These are phyloP conservation scores for Helminthosporium solani DNA, from an alignment of 2,329 filamentous ascomycete genomes.

Conservation along the genomic window DNA sequence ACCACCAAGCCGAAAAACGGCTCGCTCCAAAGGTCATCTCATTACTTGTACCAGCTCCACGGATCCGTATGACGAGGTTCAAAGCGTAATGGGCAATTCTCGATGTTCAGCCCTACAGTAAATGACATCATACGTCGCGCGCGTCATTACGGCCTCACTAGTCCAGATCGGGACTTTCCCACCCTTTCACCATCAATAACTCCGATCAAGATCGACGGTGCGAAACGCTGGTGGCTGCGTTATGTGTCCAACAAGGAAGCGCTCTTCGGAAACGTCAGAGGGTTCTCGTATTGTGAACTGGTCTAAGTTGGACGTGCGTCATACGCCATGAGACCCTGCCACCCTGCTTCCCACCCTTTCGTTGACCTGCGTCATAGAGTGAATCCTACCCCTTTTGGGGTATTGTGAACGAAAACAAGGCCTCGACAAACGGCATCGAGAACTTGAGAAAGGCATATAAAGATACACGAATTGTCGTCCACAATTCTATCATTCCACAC, in stretches of 20 bases:
- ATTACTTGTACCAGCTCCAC: not conserved
- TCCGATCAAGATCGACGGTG: not conserved
- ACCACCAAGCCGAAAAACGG: not conserved
- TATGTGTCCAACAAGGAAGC: not conserved
- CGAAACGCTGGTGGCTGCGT: not conserved
- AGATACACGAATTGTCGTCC: not conserved
- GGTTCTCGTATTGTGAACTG: not conserved
- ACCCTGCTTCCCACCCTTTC: too few species aligned
- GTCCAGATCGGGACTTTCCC: not conserved
- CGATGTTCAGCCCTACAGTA: not conserved
- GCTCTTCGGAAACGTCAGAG: not conserved
- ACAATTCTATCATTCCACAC: not conserved
- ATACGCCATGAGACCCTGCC: not conserved
- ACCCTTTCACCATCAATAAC: not conserved
- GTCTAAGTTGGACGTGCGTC: not conserved
- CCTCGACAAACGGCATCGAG: not conserved
- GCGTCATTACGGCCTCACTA: not conserved
- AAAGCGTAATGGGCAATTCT: not conserved
- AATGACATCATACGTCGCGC: not conserved
- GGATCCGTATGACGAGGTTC: not conserved
- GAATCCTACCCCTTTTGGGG: not conserved
- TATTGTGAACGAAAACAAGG: not conserved
- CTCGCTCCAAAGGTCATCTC: not conserved
- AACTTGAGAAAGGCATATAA: slow-evolving; percentile 3
- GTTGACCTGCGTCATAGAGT: not conserved